Percentiles rank a stretch among this genome's conserved stretches.
Conservation (phyloP, 2,329 filamentous ascomycete species). For the Xenosphaeropsis pyriputrescens region DNA sequence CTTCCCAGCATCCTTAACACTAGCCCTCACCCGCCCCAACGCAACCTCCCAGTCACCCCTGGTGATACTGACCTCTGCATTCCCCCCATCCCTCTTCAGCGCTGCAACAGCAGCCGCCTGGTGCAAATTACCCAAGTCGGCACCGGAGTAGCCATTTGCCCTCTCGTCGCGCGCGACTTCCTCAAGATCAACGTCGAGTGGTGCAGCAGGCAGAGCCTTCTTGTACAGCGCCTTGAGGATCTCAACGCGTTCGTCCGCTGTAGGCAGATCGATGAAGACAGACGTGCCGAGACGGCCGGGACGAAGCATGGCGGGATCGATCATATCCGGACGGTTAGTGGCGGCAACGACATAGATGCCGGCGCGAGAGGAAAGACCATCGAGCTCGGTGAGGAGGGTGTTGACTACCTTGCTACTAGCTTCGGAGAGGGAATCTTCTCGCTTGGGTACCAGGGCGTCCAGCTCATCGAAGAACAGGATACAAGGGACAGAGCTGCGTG, state of each 20-base stretch:
- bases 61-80: slow-evolving; percentile 3
- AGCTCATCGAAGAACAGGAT: slow-evolving; percentile 98
- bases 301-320: slow-evolving; percentile 87
- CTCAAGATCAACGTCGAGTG: slow-evolving; percentile 38
- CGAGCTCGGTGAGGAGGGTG: slow-evolving; percentile 84
- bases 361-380: slow-evolving; percentile 64
- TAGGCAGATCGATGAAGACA: slow-evolving; percentile 82
- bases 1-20: slow-evolving; percentile 20
- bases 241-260: slow-evolving; percentile 63
- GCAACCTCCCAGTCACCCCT: slow-evolving; percentile 15
- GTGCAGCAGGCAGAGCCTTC: slow-evolving; percentile 34
- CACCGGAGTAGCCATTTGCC: slow-evolving; percentile 66
- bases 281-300: slow-evolving; percentile 78
- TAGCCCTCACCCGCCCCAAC: slow-evolving; percentile 15
- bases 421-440: slow-evolving; percentile 67
- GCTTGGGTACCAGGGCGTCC: slow-evolving; percentile 76
- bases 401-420: slow-evolving; percentile 85
- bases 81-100: slow-evolving; percentile 13
- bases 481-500: slow-evolving; percentile 74
- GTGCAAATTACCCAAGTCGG: slow-evolving; percentile 41
- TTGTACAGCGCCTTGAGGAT: slow-evolving; percentile 60
- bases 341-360: slow-evolving; percentile 93
- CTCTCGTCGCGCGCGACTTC: slow-evolving; percentile 48
- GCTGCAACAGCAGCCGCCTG: slow-evolving; percentile 19
- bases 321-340: slow-evolving; percentile 91